Conservation (phyloP, 2,329 filamentous ascomycete species). For the Shiraia sp. region DNA sequence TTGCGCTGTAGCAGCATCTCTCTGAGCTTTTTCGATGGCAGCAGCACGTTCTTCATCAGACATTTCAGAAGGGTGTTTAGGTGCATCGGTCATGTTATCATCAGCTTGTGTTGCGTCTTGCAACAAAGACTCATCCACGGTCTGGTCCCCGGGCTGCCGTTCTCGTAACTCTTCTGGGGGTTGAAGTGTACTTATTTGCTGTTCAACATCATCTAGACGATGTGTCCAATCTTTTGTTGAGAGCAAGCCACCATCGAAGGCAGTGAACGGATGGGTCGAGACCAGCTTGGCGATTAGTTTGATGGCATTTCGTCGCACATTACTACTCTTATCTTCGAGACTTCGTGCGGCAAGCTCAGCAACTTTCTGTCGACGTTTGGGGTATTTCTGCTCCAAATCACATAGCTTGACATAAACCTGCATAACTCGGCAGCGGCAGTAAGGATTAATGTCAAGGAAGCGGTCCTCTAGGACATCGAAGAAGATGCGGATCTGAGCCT, state of each 20-base stretch:
- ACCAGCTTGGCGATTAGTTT: constrained; percentile 87
- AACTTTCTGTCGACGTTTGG: constrained; percentile 84
- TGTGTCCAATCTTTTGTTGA: constrained; percentile 83
- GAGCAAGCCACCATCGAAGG: constrained; percentile 71
- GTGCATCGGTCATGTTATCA: constrained; percentile 49
- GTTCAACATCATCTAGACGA: constrained; percentile 79
- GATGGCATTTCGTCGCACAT: constrained; percentile 92
- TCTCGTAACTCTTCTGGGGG: constrained; percentile 77
- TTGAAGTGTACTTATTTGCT: constrained; percentile 78
- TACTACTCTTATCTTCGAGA: constrained; percentile 96
- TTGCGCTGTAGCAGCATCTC: constrained; percentile 87
- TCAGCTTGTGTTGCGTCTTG: constrained; percentile 87
- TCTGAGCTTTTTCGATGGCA: constrained; percentile 76
- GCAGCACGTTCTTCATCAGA: constrained; percentile 77
- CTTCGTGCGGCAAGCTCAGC: constrained; percentile 87
- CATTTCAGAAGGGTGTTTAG: constrained; percentile 66
- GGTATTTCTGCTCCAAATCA: constrained; percentile 87
- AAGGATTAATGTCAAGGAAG: constrained; percentile 95
- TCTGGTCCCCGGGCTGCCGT: constrained; percentile 64
- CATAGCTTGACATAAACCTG: constrained; percentile 93
- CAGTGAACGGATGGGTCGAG: constrained; percentile 83
- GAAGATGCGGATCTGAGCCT: constrained; percentile 93
- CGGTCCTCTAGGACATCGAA: constrained; percentile 96
- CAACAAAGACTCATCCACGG: constrained; percentile 75
- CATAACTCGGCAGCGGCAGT: constrained; percentile 87